Evolutionary conservation across 1,284 basidiomycete genomes (phyloP).

Genomic region (Cerioporus squamosus): DNA sequence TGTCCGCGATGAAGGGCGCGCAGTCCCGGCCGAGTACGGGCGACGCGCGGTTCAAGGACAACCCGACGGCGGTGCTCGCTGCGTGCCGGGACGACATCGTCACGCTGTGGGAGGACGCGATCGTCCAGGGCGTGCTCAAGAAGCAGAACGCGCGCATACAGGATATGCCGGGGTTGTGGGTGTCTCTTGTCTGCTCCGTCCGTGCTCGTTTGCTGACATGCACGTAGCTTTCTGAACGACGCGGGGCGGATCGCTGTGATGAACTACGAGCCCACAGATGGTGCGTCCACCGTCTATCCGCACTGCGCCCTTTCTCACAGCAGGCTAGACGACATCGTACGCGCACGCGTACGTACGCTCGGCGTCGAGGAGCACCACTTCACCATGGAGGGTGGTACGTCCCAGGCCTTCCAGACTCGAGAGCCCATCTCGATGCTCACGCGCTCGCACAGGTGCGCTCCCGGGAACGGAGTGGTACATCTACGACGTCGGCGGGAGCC

Average conservation of each 20-base stretch:
- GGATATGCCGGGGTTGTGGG: slow-evolving; percentile 63
- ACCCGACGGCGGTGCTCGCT: slow-evolving; percentile 33
- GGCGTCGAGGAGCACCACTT: slow-evolving; percentile 72
- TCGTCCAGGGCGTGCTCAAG: slow-evolving; percentile 52
- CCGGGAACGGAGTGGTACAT: slow-evolving; percentile 61
- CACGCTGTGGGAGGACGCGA: slow-evolving; percentile 57
- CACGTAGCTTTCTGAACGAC: slow-evolving; percentile 59
- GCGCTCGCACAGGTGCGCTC: slow-evolving; percentile 24
- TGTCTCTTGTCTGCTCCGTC: slow-evolving; percentile 10
- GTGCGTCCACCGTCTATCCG: slow-evolving; percentile 25
- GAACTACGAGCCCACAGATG: slow-evolving; percentile 57
- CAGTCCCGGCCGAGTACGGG: slow-evolving; percentile 23
- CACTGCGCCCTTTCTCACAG: neutral
- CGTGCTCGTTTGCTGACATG: neutral
- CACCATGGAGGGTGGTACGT: slow-evolving; percentile 50
- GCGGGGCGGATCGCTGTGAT: slow-evolving; percentile 57
- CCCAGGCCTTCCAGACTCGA: neutral
- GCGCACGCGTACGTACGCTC: slow-evolving; percentile 62
- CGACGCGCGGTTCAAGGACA: slow-evolving; percentile 22
- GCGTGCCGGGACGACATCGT: slow-evolving; percentile 46
- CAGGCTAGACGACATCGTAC: slow-evolving; percentile 57
- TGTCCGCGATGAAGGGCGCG: slow-evolving; percentile 17
- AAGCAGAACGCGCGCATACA: slow-evolving; percentile 51
- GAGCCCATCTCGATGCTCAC: too few species aligned
- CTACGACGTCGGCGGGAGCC: slow-evolving; percentile 68